phyloP scores from a whole-genome alignment of 371 early-diverging fungal genomes.

The Apophysomyces trapeziformis region DNA sequence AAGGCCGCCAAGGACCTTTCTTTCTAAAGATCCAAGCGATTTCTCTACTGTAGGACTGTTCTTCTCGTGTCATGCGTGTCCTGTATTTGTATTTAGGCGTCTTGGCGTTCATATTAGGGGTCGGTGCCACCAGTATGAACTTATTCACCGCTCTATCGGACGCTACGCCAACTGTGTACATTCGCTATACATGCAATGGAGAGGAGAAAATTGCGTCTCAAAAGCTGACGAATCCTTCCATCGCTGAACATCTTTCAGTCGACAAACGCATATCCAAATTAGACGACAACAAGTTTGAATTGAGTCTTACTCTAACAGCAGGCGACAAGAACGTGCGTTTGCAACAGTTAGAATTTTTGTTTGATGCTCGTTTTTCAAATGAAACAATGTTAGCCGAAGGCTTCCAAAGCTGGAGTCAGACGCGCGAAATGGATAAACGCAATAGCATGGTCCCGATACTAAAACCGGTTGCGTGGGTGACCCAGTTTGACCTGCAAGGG shows the following conservation, averaged over 20 bases:
- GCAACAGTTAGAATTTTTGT: slow-evolving; percentile 22
- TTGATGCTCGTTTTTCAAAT: slow-evolving; percentile 21
- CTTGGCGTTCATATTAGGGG: neutral
- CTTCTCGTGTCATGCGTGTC: neutral
- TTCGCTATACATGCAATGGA: neutral
- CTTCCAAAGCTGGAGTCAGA: slow-evolving; percentile 49
- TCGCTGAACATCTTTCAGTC: neutral
- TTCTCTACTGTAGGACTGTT: slow-evolving; percentile 4
- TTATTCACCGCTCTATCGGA: neutral
- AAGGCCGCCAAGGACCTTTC: too few relatives aligned
- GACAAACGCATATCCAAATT: neutral
- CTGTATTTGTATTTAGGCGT: neutral
- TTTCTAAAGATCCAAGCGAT: slow-evolving; percentile 10
- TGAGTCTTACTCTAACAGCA: slow-evolving; percentile 12
- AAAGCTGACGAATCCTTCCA: neutral
- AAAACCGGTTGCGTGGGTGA: slow-evolving; percentile 41
- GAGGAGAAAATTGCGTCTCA: neutral
- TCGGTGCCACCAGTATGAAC: neutral
- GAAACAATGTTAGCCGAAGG: slow-evolving; percentile 48
- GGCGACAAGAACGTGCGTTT: slow-evolving; percentile 11
- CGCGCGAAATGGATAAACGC: slow-evolving; percentile 35
- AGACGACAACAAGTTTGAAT: slow-evolving; percentile 12
- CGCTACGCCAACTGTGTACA: neutral
- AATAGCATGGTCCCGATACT: slow-evolving; percentile 27
- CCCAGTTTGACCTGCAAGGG: slow-evolving; percentile 40